Percentiles rank a stretch among this genome's conserved stretches.
Conservation (phyloP, 768 basidiomycete genomes). For the Daedalea quercina region DNA sequence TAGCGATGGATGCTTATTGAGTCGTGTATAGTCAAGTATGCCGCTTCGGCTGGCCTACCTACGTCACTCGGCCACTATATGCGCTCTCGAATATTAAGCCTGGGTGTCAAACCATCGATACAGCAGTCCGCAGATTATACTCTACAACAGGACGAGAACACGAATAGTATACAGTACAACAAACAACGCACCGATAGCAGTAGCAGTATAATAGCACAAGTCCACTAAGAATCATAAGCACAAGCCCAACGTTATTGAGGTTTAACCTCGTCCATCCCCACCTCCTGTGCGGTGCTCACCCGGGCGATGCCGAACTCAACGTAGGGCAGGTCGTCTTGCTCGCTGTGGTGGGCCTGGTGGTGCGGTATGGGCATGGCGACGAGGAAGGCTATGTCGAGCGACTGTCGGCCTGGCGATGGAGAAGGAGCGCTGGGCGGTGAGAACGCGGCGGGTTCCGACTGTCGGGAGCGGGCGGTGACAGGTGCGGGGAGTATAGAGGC, state of each 20-base stretch:
- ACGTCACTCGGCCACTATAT: too few relatives aligned
- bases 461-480: not conserved
- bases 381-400: conserved; percentile 14
- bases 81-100: too few relatives aligned
- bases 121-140: too few relatives aligned
- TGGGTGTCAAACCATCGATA: too few relatives aligned
- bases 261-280: not conserved
- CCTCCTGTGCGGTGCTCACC: conserved; percentile 8
- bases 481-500: conserved; percentile 1
- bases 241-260: not conserved
- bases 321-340: conserved; percentile 13
- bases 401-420: conserved; percentile 1
- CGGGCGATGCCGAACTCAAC: conserved; percentile 18
- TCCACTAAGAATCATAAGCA: too few relatives aligned
- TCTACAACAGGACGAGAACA: too few relatives aligned
- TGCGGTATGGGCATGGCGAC: conserved; percentile 18
- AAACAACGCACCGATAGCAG: too few relatives aligned
- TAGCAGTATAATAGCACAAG: too few relatives aligned
- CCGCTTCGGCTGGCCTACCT: too few relatives aligned
- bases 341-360: conserved; percentile 4
- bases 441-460: not conserved
- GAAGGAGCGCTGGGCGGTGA: not conserved
- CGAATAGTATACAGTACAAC: too few relatives aligned
- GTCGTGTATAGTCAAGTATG: too few relatives aligned
- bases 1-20: too few relatives aligned